Evolutionary conservation across 441 rosid genomes (phyloP).

Genomic region (Viola pubescens): DNA sequence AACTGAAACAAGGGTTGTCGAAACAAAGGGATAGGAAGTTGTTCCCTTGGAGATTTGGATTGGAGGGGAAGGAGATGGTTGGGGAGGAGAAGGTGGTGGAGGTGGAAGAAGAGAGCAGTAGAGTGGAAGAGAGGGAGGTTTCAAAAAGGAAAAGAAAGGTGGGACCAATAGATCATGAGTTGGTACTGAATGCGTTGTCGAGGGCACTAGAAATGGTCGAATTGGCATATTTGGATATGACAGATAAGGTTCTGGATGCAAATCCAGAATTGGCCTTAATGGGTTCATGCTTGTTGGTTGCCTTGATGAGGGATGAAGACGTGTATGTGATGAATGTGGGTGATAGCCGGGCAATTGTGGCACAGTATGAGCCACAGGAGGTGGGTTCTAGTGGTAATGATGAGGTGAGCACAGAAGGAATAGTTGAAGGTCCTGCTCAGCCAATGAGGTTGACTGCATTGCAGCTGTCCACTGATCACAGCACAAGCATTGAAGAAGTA

Average conservation of each 20-base stretch:
- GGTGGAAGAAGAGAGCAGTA: conserved; percentile 26
- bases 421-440: conserved; percentile 37
- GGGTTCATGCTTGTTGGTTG: conserved; percentile 95
- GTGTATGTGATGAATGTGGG: conserved; percentile 97
- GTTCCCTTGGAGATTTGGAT: conserved; percentile 73
- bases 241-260: conserved; percentile 78
- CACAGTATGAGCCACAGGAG: conserved; percentile 51
- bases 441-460: conserved; percentile 52
- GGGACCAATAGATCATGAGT: conserved; percentile 68
- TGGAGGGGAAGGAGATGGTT: conserved; percentile 39
- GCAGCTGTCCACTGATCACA: conserved; percentile 95
- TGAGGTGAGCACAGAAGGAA: conserved; percentile 37
- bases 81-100: conserved; percentile 34
- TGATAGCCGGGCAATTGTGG: conserved; percentile 95
- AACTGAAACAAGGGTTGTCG: conserved; percentile 68
- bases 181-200: conserved; percentile 77
- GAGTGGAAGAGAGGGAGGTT: conserved; percentile 43
- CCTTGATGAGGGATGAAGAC: conserved; percentile 86
- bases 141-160: conserved; percentile 55
- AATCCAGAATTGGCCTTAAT: conserved; percentile 94
- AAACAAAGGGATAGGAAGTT: conserved; percentile 53
- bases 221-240: conserved; percentile 79
- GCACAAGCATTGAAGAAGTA: conserved; percentile 95
- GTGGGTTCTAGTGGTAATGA: conserved; percentile 34
- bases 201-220: conserved; percentile 80